These are phyloP conservation scores for Lepidium aucheri DNA, from an alignment of 345 rosid species.

Conservation along the genomic window DNA sequence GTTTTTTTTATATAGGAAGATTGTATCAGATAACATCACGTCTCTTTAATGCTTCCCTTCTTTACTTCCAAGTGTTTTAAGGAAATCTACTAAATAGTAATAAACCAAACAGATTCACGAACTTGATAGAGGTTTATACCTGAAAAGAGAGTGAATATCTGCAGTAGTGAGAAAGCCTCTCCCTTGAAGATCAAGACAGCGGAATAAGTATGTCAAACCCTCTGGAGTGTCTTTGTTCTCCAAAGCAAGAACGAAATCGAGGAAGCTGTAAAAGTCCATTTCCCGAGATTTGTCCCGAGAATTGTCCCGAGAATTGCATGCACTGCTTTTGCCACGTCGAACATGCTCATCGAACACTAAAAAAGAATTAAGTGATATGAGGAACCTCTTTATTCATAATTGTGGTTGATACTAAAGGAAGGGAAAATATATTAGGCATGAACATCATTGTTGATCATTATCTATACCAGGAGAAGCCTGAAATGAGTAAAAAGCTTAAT, in stretches of 20 bases:
- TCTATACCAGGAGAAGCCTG: not conserved
- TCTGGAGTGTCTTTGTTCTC: slow-evolving; percentile 98
- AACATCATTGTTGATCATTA: not conserved
- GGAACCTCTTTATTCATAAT: not conserved
- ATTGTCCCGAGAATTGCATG: slow-evolving; percentile 67
- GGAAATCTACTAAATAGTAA: not conserved
- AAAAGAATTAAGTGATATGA: slow-evolving; percentile 7
- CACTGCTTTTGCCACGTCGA: slow-evolving; percentile 64
- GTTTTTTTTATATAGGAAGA: slow-evolving; percentile 67
- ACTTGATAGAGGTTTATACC: slow-evolving; percentile 32
- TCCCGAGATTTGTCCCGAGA: slow-evolving; percentile 44
- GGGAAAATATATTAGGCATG: not conserved
- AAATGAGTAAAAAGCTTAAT: not conserved
- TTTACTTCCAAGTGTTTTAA: slow-evolving; percentile 59
- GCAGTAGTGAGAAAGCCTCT: slow-evolving; percentile 91
- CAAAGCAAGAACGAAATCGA: slow-evolving; percentile 89
- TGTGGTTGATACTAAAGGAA: not conserved
- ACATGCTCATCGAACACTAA: slow-evolving; percentile 95
- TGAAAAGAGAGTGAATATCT: slow-evolving; percentile 98
- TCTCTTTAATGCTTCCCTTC: slow-evolving; percentile 82
- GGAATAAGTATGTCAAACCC: slow-evolving; percentile 89
- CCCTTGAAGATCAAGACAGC: slow-evolving; percentile 84
- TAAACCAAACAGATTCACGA: not conserved
- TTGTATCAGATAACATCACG: slow-evolving; percentile 87
- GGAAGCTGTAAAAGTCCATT: slow-evolving; percentile 95